Base-by-base conservation (phyloP, 2,329 filamentous ascomycete genomes). In the Mollisiaceae sp. region DNA sequence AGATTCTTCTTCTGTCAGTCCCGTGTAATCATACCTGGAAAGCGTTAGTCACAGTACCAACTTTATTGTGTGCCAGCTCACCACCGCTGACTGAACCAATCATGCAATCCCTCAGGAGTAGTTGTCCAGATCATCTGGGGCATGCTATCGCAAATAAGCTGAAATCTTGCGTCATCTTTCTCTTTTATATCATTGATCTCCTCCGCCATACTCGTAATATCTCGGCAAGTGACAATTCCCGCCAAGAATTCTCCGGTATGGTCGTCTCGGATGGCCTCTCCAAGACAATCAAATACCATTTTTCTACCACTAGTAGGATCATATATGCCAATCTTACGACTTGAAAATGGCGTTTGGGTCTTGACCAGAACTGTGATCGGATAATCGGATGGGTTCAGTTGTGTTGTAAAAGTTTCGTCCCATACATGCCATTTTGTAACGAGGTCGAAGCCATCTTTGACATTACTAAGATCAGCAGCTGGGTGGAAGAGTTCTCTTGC, bases 11-110 rank as follows among this genome's bases (percentile, higher is more conserved):
- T 82, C 80, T 0, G 82, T 83, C 27, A 93, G 77, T 0, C 91
- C 90, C 0, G 91, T 94, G 71, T 91, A 94, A n/a, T 86, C 84
- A 72, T 91, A 92, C 71, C 71, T 73, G n/a, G 24, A 8, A 41
- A 15, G 54, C 35, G 15, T 65, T 39, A 62, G 58, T 32, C 15
- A 32, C 36, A 20, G 18, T 18, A 27, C 18, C 22, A n/a, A 59
- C 18, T 24, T n/a, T 20, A 14, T 18, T 12, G 41, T 15, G 22
- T 14, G 24, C 43, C 20, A 1, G 61, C 68, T 55, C 45, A 73
- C 90, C 91, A 94, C n/a, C 89, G 81, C 56, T 86, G 85, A 65
- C 90, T 91, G 76, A 89, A 94, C 78, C 92, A 94, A 71, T 94
- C 91, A 70, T 87, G 83, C 32, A 80, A 71, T 0, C 91, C 91